phyloP scores from a whole-genome alignment of 345 rosid genomes.

The Toxicodendron radicans region DNA sequence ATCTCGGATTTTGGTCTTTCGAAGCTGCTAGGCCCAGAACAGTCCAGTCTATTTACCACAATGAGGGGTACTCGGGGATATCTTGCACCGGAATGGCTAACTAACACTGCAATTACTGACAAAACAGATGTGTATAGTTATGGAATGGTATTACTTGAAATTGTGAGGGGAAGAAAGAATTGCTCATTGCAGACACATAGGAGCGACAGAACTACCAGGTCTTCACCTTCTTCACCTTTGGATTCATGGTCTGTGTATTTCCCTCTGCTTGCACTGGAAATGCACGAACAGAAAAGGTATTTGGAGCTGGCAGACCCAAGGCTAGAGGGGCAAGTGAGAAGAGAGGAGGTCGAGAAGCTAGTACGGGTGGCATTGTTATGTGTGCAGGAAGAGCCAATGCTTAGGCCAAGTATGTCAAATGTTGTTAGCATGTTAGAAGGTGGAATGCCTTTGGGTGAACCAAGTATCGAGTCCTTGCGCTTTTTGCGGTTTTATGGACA shows the following conservation, averaged over 20 bases:
- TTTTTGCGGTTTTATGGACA: conserved; percentile 23
- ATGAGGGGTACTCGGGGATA: conserved; percentile 20
- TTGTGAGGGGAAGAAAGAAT: conserved; percentile 22
- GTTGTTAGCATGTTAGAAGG: conserved; percentile 23
- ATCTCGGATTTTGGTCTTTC: conserved; percentile 18
- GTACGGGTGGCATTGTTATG: conserved; percentile 21
- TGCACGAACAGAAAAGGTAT: conserved; percentile 22
- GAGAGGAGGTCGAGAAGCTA: conserved; percentile 17
- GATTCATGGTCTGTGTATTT: conserved; percentile 9
- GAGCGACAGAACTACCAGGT: background rate
- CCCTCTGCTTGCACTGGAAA: conserved; percentile 20
- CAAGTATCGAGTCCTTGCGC: conserved; percentile 17
- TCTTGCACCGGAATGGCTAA: conserved; percentile 19
- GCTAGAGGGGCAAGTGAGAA: conserved; percentile 1
- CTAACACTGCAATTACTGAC: conserved; percentile 16
- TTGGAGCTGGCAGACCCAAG: conserved; percentile 17
- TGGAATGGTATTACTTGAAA: conserved; percentile 27
- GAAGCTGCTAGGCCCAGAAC: background rate
- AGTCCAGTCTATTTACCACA: conserved; percentile 1
- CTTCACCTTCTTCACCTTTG: background rate
- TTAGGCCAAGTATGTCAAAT: conserved; percentile 20
- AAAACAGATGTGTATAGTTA: conserved; percentile 32
- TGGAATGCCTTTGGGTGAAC: conserved; percentile 13
- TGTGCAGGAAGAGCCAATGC: conserved; percentile 12
- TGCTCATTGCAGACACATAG: conserved; percentile 4